A percentile compares a stretch with the other conserved stretches of the same genome.
These are phyloP conservation scores for Macadamia tetraphylla DNA, from an alignment of 164 flowering plant genomes.

Conservation along the genomic window DNA sequence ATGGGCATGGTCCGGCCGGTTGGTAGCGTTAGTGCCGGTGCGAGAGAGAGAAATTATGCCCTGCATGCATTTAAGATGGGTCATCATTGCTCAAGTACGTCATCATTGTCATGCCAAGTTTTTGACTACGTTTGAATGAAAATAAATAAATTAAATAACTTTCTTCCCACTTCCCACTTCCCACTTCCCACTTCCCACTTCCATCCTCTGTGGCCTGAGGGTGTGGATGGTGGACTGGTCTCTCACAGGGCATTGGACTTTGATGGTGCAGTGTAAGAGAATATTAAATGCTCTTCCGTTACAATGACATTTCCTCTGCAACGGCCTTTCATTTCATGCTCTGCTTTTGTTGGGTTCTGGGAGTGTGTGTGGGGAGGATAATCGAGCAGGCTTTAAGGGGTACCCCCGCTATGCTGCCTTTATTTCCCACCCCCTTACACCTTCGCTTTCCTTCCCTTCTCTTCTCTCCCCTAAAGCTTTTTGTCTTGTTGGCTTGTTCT, in stretches of 20 bases:
- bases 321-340: constrained; percentile 27
- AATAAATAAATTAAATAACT: background rate
- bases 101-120: constrained; percentile 31
- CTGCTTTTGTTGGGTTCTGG: constrained; percentile 11
- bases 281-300: constrained; percentile 3
- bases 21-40: background rate
- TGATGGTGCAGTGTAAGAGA: background rate
- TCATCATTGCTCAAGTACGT: constrained; percentile 43
- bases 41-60: constrained; percentile 4
- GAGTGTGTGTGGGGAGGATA: background rate
- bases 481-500: constrained; percentile 27
- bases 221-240: too few species aligned
- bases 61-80: constrained; percentile 24
- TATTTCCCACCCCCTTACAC: constrained; percentile 12
- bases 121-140: constrained; percentile 22
- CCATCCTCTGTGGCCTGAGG: constrained; percentile 1
- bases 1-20: background rate
- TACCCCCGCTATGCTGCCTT: background rate
- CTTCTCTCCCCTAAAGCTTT: constrained; percentile 1
- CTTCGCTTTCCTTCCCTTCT: too few species aligned
- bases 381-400: background rate
- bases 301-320: constrained; percentile 17
- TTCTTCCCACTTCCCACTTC: too few species aligned
- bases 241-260: background rate
- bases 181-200: background rate